Base-by-base conservation (phyloP, 257 asterid genomes). In the Echites panduratus region DNA sequence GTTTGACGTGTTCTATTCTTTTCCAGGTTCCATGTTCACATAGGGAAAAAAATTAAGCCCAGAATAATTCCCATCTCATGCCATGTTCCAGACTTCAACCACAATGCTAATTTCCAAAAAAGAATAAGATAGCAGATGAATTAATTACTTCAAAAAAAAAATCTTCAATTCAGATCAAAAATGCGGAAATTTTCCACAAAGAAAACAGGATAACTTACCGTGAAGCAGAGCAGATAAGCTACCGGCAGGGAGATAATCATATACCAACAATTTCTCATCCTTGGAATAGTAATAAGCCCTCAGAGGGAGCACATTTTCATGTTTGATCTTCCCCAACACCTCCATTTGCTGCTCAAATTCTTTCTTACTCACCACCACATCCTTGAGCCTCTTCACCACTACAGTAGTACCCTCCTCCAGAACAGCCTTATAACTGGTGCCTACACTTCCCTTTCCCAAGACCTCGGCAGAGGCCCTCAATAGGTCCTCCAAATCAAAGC, bases 401-500 rank as follows among this genome's bases (percentile, higher is more conserved):
- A 78, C 81, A 4, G 78, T 72, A 12, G 80, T 77, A 19, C 80
- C 80, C 29, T 77, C 77, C 50, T 77, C 80, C 41, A 77, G 27
- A 45, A 78, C 81, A 12, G 81, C 81, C 58, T 78, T 78, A 44
- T 78, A 78, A 68, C 77, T 72, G 13, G 81, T 78, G 29, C 81
- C 81, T 1, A 78, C 81, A 45, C 81, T 78, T 50, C 81, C 81
- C 49, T 78, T 78, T 9, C 80, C 80, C 47, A 77, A 27, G 8
- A 77, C 80, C 27, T 77, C 80, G 0, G 80, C 80, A 14, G 80
- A 77, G 38, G 80, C 80, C 66, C 80, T 71, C 80, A 77, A 58
- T 49, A 77, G 68, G 26, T 71, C 80, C 70, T 77, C 80, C 77
- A 77, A 72, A 73, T 77, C 80, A 40, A 77, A 77, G 65, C 76